Percentiles rank a stretch among this genome's conserved stretches.
Conservation (phyloP, 129 eudicot genomes). For the Saussurea involucrata region DNA sequence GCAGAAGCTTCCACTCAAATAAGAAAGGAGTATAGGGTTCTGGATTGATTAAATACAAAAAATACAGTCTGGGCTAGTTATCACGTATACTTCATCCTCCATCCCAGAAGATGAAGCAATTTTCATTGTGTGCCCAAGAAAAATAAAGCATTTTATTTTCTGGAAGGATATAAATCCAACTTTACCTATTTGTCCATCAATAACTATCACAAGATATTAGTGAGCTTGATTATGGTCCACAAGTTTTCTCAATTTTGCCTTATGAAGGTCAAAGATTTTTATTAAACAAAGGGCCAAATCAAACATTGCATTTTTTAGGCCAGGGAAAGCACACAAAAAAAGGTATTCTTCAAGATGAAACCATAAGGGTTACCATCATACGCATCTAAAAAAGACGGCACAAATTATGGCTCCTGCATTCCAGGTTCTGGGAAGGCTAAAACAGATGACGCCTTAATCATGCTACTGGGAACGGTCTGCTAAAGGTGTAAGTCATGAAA, state of each 20-base stretch:
- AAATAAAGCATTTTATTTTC: not conserved
- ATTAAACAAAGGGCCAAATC: not conserved
- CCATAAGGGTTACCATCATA: not conserved
- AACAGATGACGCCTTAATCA: not conserved
- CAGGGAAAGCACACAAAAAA: not conserved
- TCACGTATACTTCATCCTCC: not conserved
- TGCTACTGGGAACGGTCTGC: not conserved
- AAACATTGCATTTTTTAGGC: not conserved
- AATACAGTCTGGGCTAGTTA: not conserved
- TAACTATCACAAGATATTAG: not conserved
- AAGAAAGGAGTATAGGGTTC: not conserved
- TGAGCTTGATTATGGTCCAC: not conserved
- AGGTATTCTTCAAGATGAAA: not conserved
- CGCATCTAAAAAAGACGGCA: not conserved
- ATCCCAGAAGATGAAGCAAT: not conserved
- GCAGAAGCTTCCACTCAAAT: conserved; percentile 17
- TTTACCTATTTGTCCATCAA: not conserved
- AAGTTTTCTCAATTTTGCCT: not conserved
- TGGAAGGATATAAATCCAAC: not conserved
- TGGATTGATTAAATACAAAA: not conserved
- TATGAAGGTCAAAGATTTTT: not conserved
- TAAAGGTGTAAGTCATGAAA: not conserved
- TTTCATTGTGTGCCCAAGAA: not conserved
- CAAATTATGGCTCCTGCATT: not conserved
- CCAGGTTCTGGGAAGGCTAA: not conserved